phyloP scores from a whole-genome alignment of 495 filamentous ascomycete genomes.

The Aspergillus sclerotioniger region DNA sequence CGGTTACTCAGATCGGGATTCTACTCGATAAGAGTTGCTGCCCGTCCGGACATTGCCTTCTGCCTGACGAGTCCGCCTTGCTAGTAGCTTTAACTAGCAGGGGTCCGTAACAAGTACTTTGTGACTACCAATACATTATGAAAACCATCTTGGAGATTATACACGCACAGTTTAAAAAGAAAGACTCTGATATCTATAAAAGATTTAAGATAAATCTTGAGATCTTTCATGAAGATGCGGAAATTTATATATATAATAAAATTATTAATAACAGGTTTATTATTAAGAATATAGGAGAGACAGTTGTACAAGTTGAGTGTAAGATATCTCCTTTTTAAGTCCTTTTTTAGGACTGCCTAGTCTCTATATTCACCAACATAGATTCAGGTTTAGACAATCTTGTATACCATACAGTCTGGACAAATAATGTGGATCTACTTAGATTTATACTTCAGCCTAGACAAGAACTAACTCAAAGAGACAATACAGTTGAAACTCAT shows the following conservation, averaged over 20 bases:
- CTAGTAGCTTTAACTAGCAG: no score
- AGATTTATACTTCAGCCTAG: conserved; percentile 45
- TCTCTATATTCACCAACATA: conserved; percentile 32
- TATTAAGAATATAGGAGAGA: conserved; percentile 66
- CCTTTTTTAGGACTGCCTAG: conserved; percentile 33
- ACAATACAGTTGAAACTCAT: conserved; percentile 17
- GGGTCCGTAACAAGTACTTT: no score
- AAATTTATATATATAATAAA: conserved; percentile 42
- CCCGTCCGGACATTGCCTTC: no score
- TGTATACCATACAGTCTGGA: conserved; percentile 19
- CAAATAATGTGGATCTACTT: conserved; percentile 28
- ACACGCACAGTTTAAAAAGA: conserved; percentile 59
- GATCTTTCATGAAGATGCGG: conserved; percentile 36
- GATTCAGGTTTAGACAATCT: not conserved
- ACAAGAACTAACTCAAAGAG: conserved; percentile 24
- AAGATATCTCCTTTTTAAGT: conserved; percentile 47
- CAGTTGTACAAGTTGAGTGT: conserved; percentile 61
- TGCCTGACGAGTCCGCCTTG: no score
- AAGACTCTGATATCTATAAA: conserved; percentile 30
- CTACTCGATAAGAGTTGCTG: no score
- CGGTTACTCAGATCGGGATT: no score
- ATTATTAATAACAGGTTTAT: conserved; percentile 63
- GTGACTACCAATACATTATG: conserved; percentile 59
- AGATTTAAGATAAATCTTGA: conserved; percentile 14
- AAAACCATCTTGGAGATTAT: conserved; percentile 64